Evolutionary conservation across 108 stramenopile genomes (phyloP).

Genomic region (Stephanodiscus minutulus): DNA sequence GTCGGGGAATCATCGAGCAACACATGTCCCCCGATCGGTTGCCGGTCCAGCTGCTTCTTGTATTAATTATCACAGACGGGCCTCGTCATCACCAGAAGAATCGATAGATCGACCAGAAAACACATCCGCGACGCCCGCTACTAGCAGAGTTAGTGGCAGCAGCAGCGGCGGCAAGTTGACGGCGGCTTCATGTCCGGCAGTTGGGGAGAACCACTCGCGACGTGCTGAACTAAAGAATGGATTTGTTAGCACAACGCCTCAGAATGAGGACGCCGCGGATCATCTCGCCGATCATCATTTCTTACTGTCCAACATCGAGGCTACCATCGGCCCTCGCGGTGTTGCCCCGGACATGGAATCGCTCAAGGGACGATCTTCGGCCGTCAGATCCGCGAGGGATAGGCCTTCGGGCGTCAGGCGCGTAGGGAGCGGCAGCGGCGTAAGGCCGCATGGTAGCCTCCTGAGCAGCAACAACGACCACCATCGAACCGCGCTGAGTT

Average conservation of each 20-base stretch:
- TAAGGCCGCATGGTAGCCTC: neutral
- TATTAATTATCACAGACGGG: too few relatives aligned
- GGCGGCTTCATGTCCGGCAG: neutral
- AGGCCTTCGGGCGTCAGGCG: neutral
- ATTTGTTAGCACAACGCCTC: neutral
- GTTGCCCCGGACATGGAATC: slow-evolving; percentile 53
- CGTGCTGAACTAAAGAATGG: too few relatives aligned
- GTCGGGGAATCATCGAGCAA: too few relatives aligned
- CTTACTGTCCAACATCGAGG: slow-evolving; percentile 48
- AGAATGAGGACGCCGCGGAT: neutral
- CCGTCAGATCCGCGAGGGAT: neutral
- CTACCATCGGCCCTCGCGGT: slow-evolving; percentile 44
- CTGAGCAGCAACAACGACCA: slow-evolving; percentile 16
- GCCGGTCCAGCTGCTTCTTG: too few relatives aligned
- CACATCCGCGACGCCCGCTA: too few relatives aligned
- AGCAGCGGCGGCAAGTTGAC: neutral
- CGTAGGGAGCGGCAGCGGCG: neutral
- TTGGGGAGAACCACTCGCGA: too few relatives aligned
- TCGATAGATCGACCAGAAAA: too few relatives aligned
- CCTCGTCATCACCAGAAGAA: too few relatives aligned
- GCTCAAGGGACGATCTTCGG: slow-evolving; percentile 28
- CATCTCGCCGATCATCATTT: slow-evolving; percentile 24
- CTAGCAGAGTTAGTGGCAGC: too few relatives aligned
- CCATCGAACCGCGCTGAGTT: slow-evolving; percentile 21
- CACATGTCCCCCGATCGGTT: too few relatives aligned